These are phyloP conservation scores for Paspalum notatum DNA, from an alignment of 176 grass and related monocot genomes.

Conservation along the genomic window DNA sequence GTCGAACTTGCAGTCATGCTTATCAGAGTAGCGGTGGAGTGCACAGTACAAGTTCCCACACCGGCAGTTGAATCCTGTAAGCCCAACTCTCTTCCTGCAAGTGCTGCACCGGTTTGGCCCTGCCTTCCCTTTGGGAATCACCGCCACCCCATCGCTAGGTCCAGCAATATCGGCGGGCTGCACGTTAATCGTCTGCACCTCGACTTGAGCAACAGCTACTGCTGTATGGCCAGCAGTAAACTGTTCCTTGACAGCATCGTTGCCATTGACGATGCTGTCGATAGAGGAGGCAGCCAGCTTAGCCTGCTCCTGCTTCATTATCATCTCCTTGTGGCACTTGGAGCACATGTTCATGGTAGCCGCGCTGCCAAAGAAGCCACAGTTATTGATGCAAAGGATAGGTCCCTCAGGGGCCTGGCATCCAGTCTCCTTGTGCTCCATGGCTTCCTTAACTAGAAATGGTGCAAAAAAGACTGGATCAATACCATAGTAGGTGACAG, in stretches of 20 bases:
- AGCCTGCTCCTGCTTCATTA: slow-evolving; percentile 71
- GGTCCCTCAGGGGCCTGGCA: slow-evolving; percentile 81
- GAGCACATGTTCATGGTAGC: slow-evolving; percentile 98
- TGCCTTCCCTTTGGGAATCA: slow-evolving; percentile 56
- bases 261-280: slow-evolving; percentile 79
- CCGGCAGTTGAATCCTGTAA: slow-evolving; percentile 88
- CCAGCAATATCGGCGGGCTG: slow-evolving; percentile 45
- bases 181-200: slow-evolving; percentile 31
- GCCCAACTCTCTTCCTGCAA: slow-evolving; percentile 81
- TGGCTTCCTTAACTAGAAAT: slow-evolving; percentile 54
- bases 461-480: not conserved
- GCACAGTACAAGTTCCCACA: slow-evolving; percentile 83
- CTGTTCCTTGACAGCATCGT: slow-evolving; percentile 48
- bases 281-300: slow-evolving; percentile 86
- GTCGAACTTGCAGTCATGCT: slow-evolving; percentile 89
- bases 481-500: not conserved
- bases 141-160: slow-evolving; percentile 23
- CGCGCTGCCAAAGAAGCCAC: slow-evolving; percentile 86
- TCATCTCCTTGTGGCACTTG: slow-evolving; percentile 96
- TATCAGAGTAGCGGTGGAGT: slow-evolving; percentile 79
- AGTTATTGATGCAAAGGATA: slow-evolving; percentile 97
- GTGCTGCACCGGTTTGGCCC: slow-evolving; percentile 72
- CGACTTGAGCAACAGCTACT: slow-evolving; percentile 45
- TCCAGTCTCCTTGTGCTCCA: slow-evolving; percentile 94
- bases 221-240: slow-evolving; percentile 25